These are phyloP conservation scores for Trichosporon sp. DNA, from an alignment of 1,284 basidiomycete species.

Conservation along the genomic window DNA sequence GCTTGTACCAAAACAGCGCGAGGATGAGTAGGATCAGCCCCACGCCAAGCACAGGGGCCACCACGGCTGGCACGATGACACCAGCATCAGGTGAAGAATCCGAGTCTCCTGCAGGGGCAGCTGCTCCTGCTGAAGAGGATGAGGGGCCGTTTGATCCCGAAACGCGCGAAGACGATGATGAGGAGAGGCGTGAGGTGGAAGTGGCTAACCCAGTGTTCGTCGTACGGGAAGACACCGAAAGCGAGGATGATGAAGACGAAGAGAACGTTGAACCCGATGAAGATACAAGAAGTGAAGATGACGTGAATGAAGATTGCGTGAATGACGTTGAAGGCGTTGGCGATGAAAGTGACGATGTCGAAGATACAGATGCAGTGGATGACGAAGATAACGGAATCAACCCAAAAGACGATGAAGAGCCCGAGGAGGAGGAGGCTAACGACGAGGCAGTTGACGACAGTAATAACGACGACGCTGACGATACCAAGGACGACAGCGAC, in stretches of 20 bases:
- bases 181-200: background rate
- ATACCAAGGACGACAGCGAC: too few relatives aligned
- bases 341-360: background rate
- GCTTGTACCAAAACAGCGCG: background rate
- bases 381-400: background rate
- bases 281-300: conserved; percentile 3
- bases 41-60: conserved; percentile 5
- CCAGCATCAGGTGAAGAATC: background rate
- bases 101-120: background rate
- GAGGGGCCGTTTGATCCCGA: background rate
- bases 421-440: background rate
- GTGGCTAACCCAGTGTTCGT: background rate
- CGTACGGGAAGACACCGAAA: background rate
- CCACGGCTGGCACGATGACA: conserved; percentile 10
- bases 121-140: background rate
- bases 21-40: background rate
- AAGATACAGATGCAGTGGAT: background rate
- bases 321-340: background rate
- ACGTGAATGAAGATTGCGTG: background rate
- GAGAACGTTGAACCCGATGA: background rate
- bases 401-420: background rate
- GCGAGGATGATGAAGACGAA: background rate
- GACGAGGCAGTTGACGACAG: background rate
- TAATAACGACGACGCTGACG: background rate
- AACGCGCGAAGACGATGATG: background rate